A percentile compares a stretch with the other conserved stretches of the same genome.
phyloP scores from a whole-genome alignment of 164 flowering plant species.

The Tetracentron sinense region DNA sequence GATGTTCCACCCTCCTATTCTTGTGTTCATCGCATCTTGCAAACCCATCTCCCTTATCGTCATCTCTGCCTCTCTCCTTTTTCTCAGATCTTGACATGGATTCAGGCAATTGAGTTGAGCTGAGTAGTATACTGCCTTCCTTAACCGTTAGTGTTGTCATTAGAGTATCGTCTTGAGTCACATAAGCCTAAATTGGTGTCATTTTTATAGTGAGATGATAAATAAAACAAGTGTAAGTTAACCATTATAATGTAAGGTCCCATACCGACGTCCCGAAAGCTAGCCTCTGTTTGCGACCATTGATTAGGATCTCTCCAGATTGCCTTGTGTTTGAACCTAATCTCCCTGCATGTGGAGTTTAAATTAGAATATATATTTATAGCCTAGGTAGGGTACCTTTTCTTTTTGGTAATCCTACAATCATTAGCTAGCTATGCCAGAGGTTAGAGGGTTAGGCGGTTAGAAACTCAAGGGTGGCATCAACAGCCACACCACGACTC shows the following conservation, averaged over 20 bases:
- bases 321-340: slow-evolving; percentile 43
- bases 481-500: no score
- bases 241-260: no score
- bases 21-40: slow-evolving; percentile 40
- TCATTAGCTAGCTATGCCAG: no score
- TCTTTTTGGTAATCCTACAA: no score
- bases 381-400: no score
- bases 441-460: no score
- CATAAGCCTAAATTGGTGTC: slow-evolving; percentile 44
- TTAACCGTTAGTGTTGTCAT: slow-evolving; percentile 47
- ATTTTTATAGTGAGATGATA: no score
- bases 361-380: no score
- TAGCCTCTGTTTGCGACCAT: slow-evolving; percentile 55
- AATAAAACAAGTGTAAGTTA: no score
- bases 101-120: slow-evolving; percentile 50
- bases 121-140: slow-evolving; percentile 57
- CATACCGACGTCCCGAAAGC: slow-evolving; percentile 63
- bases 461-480: no score
- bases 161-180: slow-evolving; percentile 55
- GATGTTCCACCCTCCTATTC: slow-evolving; percentile 51
- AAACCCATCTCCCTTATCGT: slow-evolving; percentile 63
- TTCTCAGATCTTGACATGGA: slow-evolving; percentile 42
- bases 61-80: slow-evolving; percentile 35
- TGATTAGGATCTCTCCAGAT: slow-evolving; percentile 55
- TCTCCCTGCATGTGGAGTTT: slow-evolving; percentile 40